A percentile compares a stretch with the other conserved stretches of the same genome.
phyloP scores from a whole-genome alignment of 192 early-diverging fungal species.

The Coemansia asiatica region DNA sequence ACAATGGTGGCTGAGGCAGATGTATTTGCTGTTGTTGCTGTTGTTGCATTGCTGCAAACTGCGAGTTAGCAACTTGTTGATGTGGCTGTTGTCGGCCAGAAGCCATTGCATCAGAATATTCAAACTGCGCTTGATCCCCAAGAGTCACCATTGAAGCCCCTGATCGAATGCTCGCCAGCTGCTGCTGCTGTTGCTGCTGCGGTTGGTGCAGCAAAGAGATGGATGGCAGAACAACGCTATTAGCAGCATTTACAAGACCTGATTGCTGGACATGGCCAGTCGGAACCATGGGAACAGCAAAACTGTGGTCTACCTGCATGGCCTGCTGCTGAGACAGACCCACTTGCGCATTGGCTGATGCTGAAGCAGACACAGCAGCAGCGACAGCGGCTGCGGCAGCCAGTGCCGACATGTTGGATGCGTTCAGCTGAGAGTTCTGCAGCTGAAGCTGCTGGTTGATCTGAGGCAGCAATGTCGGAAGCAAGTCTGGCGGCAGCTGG shows the following conservation, averaged over 20 bases:
- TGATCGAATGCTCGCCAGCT: constrained; percentile 6
- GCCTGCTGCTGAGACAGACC: constrained; percentile 7
- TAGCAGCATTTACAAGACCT: too few relatives aligned
- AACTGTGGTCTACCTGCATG: too few relatives aligned
- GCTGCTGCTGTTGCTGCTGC: constrained; percentile 16
- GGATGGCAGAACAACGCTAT: too few relatives aligned
- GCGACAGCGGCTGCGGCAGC: constrained; percentile 26
- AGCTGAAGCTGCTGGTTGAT: constrained; percentile 24
- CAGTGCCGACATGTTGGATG: constrained; percentile 28
- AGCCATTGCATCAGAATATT: not conserved
- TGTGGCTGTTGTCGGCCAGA: not conserved
- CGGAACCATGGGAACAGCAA: too few relatives aligned
- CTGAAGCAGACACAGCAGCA: too few relatives aligned
- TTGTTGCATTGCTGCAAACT: constrained; percentile 2
- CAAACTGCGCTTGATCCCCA: not conserved
- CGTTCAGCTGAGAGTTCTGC: constrained; percentile 10
- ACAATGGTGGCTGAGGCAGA: too few relatives aligned
- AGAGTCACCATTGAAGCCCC: not conserved
- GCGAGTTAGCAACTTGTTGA: not conserved
- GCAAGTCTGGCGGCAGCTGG: constrained; percentile 45
- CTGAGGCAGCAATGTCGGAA: constrained; percentile 36
- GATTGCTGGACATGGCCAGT: too few relatives aligned
- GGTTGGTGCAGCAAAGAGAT: too few relatives aligned
- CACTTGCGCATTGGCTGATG: constrained; percentile 9
- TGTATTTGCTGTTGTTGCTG: constrained; percentile 12